These are phyloP conservation scores for Tanacetum coccineum DNA, from an alignment of 129 eudicot species.

Conservation along the genomic window DNA sequence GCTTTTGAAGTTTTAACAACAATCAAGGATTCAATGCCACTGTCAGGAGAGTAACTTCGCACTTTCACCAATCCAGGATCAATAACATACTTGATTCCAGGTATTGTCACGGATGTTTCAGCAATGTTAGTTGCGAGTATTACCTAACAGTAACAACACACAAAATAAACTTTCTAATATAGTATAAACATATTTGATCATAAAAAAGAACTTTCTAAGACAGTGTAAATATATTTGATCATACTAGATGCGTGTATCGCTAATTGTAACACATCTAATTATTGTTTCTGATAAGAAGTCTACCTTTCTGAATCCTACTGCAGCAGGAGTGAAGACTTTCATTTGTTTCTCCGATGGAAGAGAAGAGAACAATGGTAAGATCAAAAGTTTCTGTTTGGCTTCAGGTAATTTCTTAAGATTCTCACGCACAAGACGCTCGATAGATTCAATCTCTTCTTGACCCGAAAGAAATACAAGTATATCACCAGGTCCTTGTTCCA, in stretches of 20 bases:
- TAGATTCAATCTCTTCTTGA: slow-evolving; percentile 96
- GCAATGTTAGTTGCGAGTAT: slow-evolving; percentile 96
- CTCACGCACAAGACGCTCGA: slow-evolving; percentile 71
- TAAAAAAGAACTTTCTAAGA: background rate
- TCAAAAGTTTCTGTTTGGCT: slow-evolving; percentile 51
- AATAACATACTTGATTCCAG: slow-evolving; percentile 92
- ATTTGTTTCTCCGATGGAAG: slow-evolving; percentile 95
- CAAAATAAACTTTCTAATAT: background rate
- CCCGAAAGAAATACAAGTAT: slow-evolving; percentile 94
- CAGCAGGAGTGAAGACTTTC: slow-evolving; percentile 75
- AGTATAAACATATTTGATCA: slow-evolving; percentile 5
- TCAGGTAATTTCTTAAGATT: slow-evolving; percentile 68
- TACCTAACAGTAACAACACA: slow-evolving; percentile 43
- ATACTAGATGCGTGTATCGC: background rate
- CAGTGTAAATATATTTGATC: too few species aligned
- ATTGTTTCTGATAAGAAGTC: slow-evolving; percentile 2
- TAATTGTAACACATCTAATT: background rate
- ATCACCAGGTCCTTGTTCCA: slow-evolving; percentile 86
- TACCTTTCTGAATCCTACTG: slow-evolving; percentile 84
- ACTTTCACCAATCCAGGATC: slow-evolving; percentile 98
- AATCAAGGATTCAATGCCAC: slow-evolving; percentile 75
- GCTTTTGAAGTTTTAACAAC: slow-evolving; percentile 94
- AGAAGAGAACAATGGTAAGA: slow-evolving; percentile 73
- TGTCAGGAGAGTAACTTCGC: slow-evolving; percentile 68
- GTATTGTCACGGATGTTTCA: slow-evolving; percentile 96